These are phyloP conservation scores for Vitellaria paradoxa DNA, from an alignment of 179 eudicot species.

Conservation along the genomic window DNA sequence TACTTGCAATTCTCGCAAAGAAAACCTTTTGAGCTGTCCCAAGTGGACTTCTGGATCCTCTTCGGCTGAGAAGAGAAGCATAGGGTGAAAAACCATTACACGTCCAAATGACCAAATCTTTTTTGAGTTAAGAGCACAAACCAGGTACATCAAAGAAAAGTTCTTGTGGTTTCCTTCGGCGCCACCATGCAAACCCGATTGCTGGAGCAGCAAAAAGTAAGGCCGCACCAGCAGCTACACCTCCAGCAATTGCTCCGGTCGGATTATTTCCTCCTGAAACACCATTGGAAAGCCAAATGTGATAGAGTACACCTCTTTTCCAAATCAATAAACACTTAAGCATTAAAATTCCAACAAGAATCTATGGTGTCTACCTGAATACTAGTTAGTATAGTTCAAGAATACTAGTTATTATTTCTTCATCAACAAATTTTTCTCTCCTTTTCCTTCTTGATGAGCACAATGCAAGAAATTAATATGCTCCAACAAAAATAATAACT, in stretches of 20 bases:
- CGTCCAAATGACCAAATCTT: not conserved
- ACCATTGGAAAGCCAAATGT: slow-evolving; percentile 8
- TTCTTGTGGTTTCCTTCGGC: slow-evolving; percentile 65
- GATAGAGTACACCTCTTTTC: not conserved
- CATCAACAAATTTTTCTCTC: not conserved
- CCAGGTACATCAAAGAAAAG: slow-evolving; percentile 74
- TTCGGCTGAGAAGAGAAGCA: slow-evolving; percentile 41
- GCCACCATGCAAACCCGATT: slow-evolving; percentile 67
- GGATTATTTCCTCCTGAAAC: slow-evolving; percentile 46
- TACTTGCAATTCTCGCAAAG: slow-evolving; percentile 64
- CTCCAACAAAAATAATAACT: not conserved
- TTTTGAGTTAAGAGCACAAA: slow-evolving; percentile 20
- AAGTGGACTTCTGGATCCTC: slow-evolving; percentile 78
- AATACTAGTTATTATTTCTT: too few species aligned
- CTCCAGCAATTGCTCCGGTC: slow-evolving; percentile 77
- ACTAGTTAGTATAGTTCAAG: not conserved
- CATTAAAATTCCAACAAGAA: not conserved
- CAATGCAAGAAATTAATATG: not conserved
- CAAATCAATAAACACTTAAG: slow-evolving; percentile 5
- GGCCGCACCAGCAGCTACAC: slow-evolving; percentile 79
- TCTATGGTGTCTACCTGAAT: not conserved
- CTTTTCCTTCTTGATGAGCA: not conserved
- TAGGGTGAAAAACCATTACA: not conserved
- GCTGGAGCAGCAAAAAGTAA: slow-evolving; percentile 74
- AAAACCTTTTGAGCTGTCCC: slow-evolving; percentile 71